A percentile compares a stretch with the other conserved stretches of the same genome.
These are phyloP conservation scores for Phytophthora macrochlamydospora DNA, from an alignment of 352 stramenopile genomes.

Conservation along the genomic window DNA sequence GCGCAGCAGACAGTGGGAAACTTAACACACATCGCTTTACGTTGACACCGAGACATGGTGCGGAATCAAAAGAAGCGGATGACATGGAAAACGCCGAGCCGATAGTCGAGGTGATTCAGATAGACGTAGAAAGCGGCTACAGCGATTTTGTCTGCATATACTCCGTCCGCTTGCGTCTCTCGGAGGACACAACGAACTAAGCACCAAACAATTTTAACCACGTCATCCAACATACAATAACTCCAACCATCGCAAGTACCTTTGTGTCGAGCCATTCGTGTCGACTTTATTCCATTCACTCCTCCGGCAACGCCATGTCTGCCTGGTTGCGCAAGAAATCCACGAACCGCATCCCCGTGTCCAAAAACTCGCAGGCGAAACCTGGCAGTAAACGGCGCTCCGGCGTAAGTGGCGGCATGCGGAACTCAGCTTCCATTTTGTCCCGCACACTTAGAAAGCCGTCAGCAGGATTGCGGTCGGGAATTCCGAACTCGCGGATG, in stretches of 20 bases:
- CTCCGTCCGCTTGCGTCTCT: conserved; percentile 49
- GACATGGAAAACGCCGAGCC: conserved; percentile 10
- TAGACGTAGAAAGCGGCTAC: conserved; percentile 70
- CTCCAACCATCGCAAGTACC: too few species aligned
- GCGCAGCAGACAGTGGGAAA: conserved; percentile 43
- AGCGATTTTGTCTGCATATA: conserved; percentile 77
- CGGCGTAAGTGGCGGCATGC: conserved; percentile 59
- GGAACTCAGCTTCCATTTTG: conserved; percentile 72
- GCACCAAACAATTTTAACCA: conserved; percentile 6
- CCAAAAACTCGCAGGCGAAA: conserved; percentile 63
- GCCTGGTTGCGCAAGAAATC: conserved; percentile 57
- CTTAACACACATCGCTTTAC: conserved; percentile 61
- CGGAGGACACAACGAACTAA: conserved; percentile 19
- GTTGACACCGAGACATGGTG: conserved; percentile 17
- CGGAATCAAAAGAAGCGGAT: conserved; percentile 19
- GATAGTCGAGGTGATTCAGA: conserved; percentile 58
- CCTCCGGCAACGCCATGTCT: conserved; percentile 29
- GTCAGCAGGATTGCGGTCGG: conserved; percentile 39
- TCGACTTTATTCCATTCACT: neutral
- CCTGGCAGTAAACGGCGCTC: conserved; percentile 51
- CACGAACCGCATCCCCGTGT: conserved; percentile 66
- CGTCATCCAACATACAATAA: neutral
- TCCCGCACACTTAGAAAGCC: conserved; percentile 60
- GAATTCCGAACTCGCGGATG: conserved; percentile 64
- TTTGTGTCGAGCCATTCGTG: neutral